These are phyloP conservation scores for Beauveria bassiana DNA, from an alignment of 2,329 filamentous ascomycete species.

Conservation along the genomic window DNA sequence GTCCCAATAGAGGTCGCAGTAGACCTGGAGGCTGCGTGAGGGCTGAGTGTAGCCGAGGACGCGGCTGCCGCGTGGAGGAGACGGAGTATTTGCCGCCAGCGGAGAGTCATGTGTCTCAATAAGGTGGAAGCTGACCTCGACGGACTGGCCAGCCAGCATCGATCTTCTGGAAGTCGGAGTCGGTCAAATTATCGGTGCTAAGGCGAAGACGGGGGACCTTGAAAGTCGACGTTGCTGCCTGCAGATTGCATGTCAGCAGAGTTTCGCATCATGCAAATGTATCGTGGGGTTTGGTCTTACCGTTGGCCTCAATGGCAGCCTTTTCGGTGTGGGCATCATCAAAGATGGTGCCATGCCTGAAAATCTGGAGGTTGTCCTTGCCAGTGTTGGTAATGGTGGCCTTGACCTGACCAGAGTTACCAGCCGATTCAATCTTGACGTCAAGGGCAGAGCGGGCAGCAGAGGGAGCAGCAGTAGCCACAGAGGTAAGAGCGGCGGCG, in stretches of 20 bases:
- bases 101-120: slow-evolving; percentile 46
- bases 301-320: neutral
- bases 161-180: slow-evolving; percentile 44
- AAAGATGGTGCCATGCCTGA: slow-evolving; percentile 41
- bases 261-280: neutral
- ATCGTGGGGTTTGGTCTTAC: neutral
- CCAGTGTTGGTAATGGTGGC: slow-evolving; percentile 42
- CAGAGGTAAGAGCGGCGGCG: slow-evolving; percentile 25
- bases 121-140: slow-evolving; percentile 46
- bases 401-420: slow-evolving; percentile 38
- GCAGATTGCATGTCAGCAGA: neutral
- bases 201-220: slow-evolving; percentile 42
- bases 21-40: slow-evolving; percentile 7
- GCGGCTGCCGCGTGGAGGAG: slow-evolving; percentile 42
- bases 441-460: slow-evolving; percentile 24
- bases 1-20: slow-evolving; percentile 10
- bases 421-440: slow-evolving; percentile 32
- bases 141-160: slow-evolving; percentile 38
- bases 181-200: slow-evolving; percentile 32
- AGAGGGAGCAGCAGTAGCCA: slow-evolving; percentile 25
- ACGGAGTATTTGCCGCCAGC: slow-evolving; percentile 48
- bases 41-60: slow-evolving; percentile 13
- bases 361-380: slow-evolving; percentile 33
- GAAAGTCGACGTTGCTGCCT: slow-evolving; percentile 24
- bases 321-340: slow-evolving; percentile 37